Percentiles rank a stretch among this genome's conserved stretches.
phyloP scores from a whole-genome alignment of 2,329 filamentous ascomycete species.

The Ustilaginoidea virens region DNA sequence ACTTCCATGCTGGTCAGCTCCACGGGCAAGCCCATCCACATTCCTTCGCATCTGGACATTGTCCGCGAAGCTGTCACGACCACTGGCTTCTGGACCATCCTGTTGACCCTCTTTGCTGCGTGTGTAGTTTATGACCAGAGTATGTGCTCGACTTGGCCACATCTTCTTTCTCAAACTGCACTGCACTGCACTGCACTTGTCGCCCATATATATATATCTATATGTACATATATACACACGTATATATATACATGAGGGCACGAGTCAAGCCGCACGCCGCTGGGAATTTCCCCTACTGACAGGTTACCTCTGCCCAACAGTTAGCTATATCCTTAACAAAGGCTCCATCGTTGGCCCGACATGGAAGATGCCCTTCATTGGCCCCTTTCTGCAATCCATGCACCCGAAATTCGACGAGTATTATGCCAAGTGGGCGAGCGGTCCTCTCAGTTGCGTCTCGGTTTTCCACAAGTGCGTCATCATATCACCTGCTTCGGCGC shows the following conservation, averaged over 20 bases:
- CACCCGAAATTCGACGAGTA: slow-evolving; percentile 88
- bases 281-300: too few relatives aligned
- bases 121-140: slow-evolving; percentile 81
- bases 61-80: slow-evolving; percentile 39
- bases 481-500: too few relatives aligned
- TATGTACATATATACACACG: too few relatives aligned
- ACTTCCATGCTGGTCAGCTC: slow-evolving; percentile 53
- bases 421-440: slow-evolving; percentile 82
- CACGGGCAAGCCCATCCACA: slow-evolving; percentile 29
- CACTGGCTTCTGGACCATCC: slow-evolving; percentile 43
- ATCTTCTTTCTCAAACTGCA: neutral
- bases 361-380: slow-evolving; percentile 75
- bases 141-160: slow-evolving; percentile 30
- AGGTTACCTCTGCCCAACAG: slow-evolving; percentile 23
- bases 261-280: too few relatives aligned
- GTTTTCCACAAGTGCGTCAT: slow-evolving; percentile 99
- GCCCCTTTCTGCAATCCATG: slow-evolving; percentile 86
- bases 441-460: slow-evolving; percentile 86
- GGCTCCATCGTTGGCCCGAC: slow-evolving; percentile 59
- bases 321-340: slow-evolving; percentile 60
- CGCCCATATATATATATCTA: too few relatives aligned
- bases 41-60: slow-evolving; percentile 41
- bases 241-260: too few relatives aligned
- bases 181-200: too few relatives aligned
- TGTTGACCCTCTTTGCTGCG: slow-evolving; percentile 54